These are phyloP conservation scores for Oidiodendron maius DNA, from an alignment of 495 filamentous ascomycete genomes.

Conservation along the genomic window DNA sequence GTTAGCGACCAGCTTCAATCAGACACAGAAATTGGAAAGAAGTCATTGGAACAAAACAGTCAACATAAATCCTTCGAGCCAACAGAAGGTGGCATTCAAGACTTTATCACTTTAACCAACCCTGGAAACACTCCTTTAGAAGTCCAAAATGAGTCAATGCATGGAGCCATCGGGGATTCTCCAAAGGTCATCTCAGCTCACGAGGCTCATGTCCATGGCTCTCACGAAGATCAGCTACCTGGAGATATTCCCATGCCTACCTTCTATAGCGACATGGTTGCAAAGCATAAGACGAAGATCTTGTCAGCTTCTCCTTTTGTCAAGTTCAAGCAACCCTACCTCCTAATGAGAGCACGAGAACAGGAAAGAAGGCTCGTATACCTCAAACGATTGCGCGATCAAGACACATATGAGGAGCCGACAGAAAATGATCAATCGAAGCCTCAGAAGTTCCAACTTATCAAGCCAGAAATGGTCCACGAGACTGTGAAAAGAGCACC, in stretches of 20 bases:
- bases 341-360: conserved; percentile 85
- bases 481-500: conserved; percentile 68
- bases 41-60: neutral
- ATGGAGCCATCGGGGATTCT: neutral
- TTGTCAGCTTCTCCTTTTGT: conserved; percentile 97
- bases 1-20: conserved; percentile 16
- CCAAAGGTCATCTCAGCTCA: conserved; percentile 36
- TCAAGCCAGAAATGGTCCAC: conserved; percentile 92
- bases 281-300: conserved; percentile 84
- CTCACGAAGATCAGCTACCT: conserved; percentile 55
- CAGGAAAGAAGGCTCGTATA: conserved; percentile 78
- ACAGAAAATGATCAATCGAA: conserved; percentile 52
- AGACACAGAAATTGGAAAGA: conserved; percentile 5
- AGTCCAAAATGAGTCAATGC: neutral
- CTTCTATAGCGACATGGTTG: conserved; percentile 90
- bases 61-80: neutral
- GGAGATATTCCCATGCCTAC: conserved; percentile 86
- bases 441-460: conserved; percentile 68
- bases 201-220: conserved; percentile 32
- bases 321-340: conserved; percentile 87
- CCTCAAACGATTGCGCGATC: conserved; percentile 74
- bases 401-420: conserved; percentile 56
- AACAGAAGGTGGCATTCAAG: neutral
- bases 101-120: neutral
- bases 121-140: neutral